Evolutionary conservation across 495 filamentous ascomycete species (phyloP), one percentile per base, ranked within the genome.

Genomic region (Talaromyces borbonicus): DNA sequence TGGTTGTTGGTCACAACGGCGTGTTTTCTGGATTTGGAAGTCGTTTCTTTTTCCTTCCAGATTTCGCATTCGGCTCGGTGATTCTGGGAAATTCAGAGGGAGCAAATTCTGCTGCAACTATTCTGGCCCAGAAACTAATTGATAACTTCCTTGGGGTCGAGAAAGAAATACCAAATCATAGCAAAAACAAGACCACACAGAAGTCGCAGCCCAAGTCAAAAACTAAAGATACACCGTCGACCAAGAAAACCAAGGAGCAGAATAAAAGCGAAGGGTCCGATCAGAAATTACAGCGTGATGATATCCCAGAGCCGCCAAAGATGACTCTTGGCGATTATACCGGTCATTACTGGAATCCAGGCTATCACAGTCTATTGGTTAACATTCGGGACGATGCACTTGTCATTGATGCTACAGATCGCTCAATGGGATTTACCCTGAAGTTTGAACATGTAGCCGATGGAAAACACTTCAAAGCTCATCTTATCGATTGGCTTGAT

Each of bases 391-490:
- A 62, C 25, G 52, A 43, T 8, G 37, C 45, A 45, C 57, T 67
- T 4, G 62, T 62, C 20, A 40, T 67, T 26, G 58, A 67, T 37
- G 56, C 52, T n/a, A 56, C 51, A 2, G 62, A 67, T 52, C 58
- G 62, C 1, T 56, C 58, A 5, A 49, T 54, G 25, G 48, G 54
- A 0, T 56, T 53, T 19, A 53, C 46, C 3, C 5, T 56, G 8
- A 56, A 26, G 1, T 51, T 53, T 22, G 42, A 50, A 7, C 47
- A 50, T 35, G 39, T 53, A 14, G 8, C 6, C 1, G 35, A 44
- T 14, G 30, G 45, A 8, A 47, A 23, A 1, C 36, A 53, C 11
- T 53, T 42, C 15, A 46, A 27, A 11, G 49, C 35, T 3, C 43
- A 47, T 47, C 8, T 35, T 8, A 40, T 5, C 8, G 15, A 45